Percentiles rank a stretch among this genome's conserved stretches.
Evolutionary conservation across 257 asterid genomes (phyloP).

Genomic region (Paraleonurus japonicus): DNA sequence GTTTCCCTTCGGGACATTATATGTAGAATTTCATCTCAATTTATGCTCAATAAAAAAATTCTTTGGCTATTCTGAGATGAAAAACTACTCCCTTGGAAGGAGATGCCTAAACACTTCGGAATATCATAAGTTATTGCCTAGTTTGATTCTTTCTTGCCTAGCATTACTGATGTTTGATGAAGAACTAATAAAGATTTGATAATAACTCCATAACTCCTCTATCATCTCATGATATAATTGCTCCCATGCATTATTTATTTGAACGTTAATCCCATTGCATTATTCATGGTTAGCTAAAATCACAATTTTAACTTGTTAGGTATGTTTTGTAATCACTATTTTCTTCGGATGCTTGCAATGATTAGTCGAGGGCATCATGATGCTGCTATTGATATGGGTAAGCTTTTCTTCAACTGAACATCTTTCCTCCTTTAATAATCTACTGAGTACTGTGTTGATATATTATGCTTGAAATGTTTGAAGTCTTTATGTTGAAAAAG

Average conservation of each 20-base stretch:
- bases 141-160: constrained; percentile 11
- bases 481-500: neutral
- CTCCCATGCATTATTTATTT: neutral
- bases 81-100: constrained; percentile 3
- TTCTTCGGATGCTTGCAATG: constrained; percentile 81
- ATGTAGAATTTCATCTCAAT: constrained; percentile 11
- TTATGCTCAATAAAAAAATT: neutral
- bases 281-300: constrained; percentile 19
- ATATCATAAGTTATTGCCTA: constrained; percentile 7
- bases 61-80: neutral
- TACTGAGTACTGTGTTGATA: neutral
- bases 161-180: constrained; percentile 9
- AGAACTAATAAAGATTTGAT: neutral
- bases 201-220: neutral
- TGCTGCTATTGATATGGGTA: constrained; percentile 35
- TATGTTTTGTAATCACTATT: constrained; percentile 83
- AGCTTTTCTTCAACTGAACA: constrained; percentile 14
- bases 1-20: neutral
- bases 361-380: constrained; percentile 71
- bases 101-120: constrained; percentile 16
- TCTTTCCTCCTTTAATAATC: neutral
- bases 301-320: constrained; percentile 40
- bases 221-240: constrained; percentile 6
- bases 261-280: constrained; percentile 14
- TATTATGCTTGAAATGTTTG: constrained; percentile 2